Evolutionary conservation across 495 filamentous ascomycete genomes (phyloP).

Genomic region (Neurospora sp.): DNA sequence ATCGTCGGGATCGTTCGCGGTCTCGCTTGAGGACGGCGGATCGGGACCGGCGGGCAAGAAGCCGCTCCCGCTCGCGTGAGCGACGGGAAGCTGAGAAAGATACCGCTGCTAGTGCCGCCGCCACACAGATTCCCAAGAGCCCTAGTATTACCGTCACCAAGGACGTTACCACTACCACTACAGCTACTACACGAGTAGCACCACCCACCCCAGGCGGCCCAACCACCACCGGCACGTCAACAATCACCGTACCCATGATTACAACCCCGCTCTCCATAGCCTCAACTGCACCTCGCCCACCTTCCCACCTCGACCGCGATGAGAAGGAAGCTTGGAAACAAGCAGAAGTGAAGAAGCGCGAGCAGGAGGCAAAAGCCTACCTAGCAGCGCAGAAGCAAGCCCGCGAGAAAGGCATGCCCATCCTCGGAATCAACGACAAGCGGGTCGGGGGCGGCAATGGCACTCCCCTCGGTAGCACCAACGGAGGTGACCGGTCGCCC

Average conservation of each 20-base stretch:
- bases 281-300: conserved; percentile 13
- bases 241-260: conserved; percentile 6
- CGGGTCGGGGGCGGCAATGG: conserved; percentile 5
- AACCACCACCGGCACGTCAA: background rate
- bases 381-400: conserved; percentile 44
- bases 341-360: conserved; percentile 44
- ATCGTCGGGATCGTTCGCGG: conserved; percentile 21
- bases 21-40: conserved; percentile 13
- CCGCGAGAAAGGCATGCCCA: conserved; percentile 38
- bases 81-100: background rate
- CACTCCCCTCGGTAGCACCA: background rate
- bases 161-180: background rate
- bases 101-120: background rate
- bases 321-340: conserved; percentile 41
- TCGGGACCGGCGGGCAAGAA: conserved; percentile 21
- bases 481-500: conserved; percentile 32
- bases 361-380: conserved; percentile 48
- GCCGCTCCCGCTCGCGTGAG: conserved; percentile 20
- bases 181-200: background rate
- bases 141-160: background rate
- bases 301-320: conserved; percentile 19
- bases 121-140: background rate
- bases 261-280: conserved; percentile 24
- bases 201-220: background rate
- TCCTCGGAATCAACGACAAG: conserved; percentile 36